phyloP scores from a whole-genome alignment of 768 basidiomycete genomes.

The Mycena filopes region DNA sequence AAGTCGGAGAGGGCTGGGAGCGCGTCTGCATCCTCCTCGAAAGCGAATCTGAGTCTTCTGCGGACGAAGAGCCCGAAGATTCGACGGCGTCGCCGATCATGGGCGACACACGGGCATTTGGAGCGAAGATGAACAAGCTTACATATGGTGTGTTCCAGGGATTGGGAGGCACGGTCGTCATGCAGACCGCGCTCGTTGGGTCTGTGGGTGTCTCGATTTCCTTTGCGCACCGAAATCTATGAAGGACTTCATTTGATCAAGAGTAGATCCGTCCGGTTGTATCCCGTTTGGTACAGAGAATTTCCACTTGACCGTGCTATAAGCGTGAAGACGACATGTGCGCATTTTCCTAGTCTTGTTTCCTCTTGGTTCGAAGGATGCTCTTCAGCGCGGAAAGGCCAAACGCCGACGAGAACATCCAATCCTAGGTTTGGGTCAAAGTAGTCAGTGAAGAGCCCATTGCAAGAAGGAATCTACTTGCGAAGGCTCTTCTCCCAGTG shows the following conservation, averaged over 20 bases:
- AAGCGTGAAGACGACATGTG: no score
- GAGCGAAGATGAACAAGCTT: slow-evolving; percentile 26
- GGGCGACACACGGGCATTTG: slow-evolving; percentile 22
- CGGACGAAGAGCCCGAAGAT: slow-evolving; percentile 16
- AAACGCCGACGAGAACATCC: slow-evolving; percentile 28
- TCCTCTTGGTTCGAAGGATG: slow-evolving; percentile 16
- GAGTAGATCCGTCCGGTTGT: not conserved
- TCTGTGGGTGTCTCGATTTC: slow-evolving; percentile 31
- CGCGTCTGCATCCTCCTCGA: slow-evolving; percentile 25
- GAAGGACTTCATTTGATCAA: not conserved
- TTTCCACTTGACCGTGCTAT: no score
- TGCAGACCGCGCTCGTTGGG: slow-evolving; percentile 30
- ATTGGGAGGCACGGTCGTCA: slow-evolving; percentile 29
- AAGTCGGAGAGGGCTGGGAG: slow-evolving; percentile 30
- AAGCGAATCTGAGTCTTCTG: slow-evolving; percentile 6
- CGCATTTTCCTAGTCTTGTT: slow-evolving; percentile 4
- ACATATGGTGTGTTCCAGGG: slow-evolving; percentile 31
- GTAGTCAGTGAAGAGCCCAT: not conserved
- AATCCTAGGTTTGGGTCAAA: slow-evolving; percentile 11
- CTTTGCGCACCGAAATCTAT: slow-evolving; percentile 28
- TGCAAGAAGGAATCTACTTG: slow-evolving; percentile 5
- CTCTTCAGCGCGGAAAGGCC: slow-evolving; percentile 21
- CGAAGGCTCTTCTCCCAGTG: slow-evolving; percentile 27
- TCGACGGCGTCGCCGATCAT: not conserved
- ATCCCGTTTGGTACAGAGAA: not conserved